Evolutionary conservation across 2,329 filamentous ascomycete genomes (phyloP).

Genomic region (Colletotrichum noveboracense): DNA sequence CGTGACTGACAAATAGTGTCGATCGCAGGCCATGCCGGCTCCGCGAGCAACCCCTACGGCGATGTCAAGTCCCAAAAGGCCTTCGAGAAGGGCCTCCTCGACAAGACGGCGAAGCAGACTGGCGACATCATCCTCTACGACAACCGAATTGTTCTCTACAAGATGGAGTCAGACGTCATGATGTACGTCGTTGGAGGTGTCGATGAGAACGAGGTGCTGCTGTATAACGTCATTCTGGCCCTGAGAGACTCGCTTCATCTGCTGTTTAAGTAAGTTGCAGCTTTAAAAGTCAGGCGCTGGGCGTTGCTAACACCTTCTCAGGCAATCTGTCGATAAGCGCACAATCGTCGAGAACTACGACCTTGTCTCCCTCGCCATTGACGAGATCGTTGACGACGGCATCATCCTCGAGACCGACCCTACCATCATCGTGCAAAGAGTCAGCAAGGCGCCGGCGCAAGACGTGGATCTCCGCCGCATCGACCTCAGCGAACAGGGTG

Average conservation of each 20-base stretch:
- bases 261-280: conserved; percentile 77
- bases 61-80: conserved; percentile 92
- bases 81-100: conserved; percentile 93
- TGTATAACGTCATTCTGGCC: conserved; percentile 95
- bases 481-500: conserved; percentile 92
- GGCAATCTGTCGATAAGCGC: conserved; percentile 95
- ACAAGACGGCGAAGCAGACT: conserved; percentile 95
- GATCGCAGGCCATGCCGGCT: background rate
- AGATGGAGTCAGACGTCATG: conserved; percentile 97
- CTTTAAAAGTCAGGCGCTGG: background rate
- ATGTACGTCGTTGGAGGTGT: conserved; percentile 88
- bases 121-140: conserved; percentile 98
- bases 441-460: conserved; percentile 89
- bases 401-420: conserved; percentile 98
- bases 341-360: conserved; percentile 98
- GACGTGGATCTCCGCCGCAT: conserved; percentile 94
- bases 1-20: background rate
- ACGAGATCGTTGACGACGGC: conserved; percentile 94
- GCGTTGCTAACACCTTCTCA: conserved; percentile 38
- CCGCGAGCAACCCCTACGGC: conserved; percentile 75
- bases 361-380: conserved; percentile 88
- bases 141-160: conserved; percentile 95
- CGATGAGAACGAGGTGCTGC: conserved; percentile 95
- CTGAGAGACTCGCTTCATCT: conserved; percentile 89
- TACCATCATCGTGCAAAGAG: conserved; percentile 88